Base-by-base conservation (phyloP, 1,139 yeast genomes). In the Insectozyma bohioensis region DNA sequence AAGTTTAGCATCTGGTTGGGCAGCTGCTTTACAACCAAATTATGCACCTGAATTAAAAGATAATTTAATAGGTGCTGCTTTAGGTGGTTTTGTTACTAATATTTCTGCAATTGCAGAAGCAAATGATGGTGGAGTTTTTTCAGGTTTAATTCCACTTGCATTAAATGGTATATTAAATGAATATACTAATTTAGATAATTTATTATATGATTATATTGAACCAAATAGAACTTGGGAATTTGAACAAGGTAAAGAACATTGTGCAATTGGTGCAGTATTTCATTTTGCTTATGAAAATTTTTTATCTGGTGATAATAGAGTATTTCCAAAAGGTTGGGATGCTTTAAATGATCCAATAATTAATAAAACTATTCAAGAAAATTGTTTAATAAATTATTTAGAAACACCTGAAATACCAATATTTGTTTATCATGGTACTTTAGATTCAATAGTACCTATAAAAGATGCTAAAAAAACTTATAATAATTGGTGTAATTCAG, bases 1-100 rank as follows among this genome's bases (percentile, higher is more conserved):
- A 0, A 37, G 56, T 1, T 36, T 57, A 11, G 57, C 62, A 2
- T 32, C 58, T 5, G 51, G 53, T 1, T 58, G 63, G 64, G 61
- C 61, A 3, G 48, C 56, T 0, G 36, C 51, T 3, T 38, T 58
- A 20, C 64, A 57, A 33, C 64, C 65, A 3, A 33, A 36, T 1
- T 63, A 63, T 37, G 69, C 70, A 0, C 61, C 63, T 2, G 67
- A 63, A 5, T 50, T 64, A 25, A 28, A 26, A 6, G 15, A 37
- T 0, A 47, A 51, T 29, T 32, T 63, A 6, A 41, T 52, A 24
- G 68, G 67, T 4, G 57, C 53, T n/a, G 58, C 62, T 0, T 31
- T 58, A 10, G 70, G 70, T 1, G 69, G 69, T 1, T 48, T 54
- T 38, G 56, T 57, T 6, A 46, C 62, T 4, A 58, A 49, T 39